phyloP scores from a whole-genome alignment of 768 basidiomycete genomes.

The Trametes maxima region DNA sequence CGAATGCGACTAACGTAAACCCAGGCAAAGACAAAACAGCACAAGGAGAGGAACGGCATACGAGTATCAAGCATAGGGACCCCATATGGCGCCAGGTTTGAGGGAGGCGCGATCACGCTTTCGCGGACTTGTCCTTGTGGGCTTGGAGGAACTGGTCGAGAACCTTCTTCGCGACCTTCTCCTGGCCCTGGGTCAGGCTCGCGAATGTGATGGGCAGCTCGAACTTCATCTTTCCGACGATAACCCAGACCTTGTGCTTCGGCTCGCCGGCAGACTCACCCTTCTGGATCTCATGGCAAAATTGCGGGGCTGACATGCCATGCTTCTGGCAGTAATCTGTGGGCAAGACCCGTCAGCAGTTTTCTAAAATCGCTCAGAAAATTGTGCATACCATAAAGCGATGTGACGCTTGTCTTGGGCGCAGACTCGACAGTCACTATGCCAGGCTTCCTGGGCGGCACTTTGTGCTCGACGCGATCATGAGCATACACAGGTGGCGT shows the following conservation, averaged over 20 bases:
- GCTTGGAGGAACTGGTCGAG: conserved; percentile 39
- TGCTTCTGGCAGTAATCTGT: conserved; percentile 29
- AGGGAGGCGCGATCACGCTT: not conserved
- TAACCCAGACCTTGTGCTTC: conserved; percentile 49
- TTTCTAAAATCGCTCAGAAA: not conserved
- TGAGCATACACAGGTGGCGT: not conserved
- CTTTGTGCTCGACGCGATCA: not conserved
- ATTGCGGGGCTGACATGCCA: conserved; percentile 34
- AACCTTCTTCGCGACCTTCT: conserved; percentile 50
- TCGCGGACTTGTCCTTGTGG: not conserved
- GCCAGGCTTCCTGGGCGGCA: not conserved
- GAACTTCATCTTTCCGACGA: conserved; percentile 45
- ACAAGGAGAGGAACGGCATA: not conserved
- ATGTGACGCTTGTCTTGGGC: conserved; percentile 23
- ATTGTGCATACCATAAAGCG: conserved; percentile 22
- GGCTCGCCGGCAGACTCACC: conserved; percentile 27
- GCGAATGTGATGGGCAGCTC: conserved; percentile 46
- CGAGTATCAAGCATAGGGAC: not conserved
- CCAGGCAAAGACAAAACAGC: not conserved
- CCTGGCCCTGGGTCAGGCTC: conserved; percentile 42
- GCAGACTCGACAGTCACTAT: conserved; percentile 18
- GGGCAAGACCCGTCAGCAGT: not conserved
- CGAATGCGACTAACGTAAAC: not conserved
- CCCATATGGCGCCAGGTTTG: not conserved
- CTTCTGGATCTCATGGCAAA: conserved; percentile 35